Evolutionary conservation across 352 stramenopile genomes (phyloP), one percentile per base, ranked within the genome.

Genomic region (Globisporangium acanthophoron): DNA sequence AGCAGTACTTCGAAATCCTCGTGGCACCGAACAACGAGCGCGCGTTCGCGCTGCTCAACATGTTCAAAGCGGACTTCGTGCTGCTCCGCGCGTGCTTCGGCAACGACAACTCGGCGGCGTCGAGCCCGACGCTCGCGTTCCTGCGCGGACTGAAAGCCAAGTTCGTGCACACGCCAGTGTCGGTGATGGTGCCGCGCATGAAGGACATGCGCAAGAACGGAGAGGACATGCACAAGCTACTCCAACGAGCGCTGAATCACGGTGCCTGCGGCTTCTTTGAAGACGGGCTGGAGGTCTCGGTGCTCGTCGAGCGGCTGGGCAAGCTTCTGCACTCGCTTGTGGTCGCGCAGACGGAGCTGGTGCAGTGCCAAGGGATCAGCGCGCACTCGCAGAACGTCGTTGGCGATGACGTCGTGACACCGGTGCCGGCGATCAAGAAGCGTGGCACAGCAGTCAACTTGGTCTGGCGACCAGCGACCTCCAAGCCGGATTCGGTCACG

Each of bases 1-100:
- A 91, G 52, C 67, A 77, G 13, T 67, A 70, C 50, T 89, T 89
- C 52, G 78, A 91, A 52, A 76, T 88, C 21, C 70, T 91, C 43
- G 76, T 91, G 6, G 75, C 78, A 0, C 66, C 76, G 7, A 83
- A 68, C 31, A 89, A 86, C 41, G 75, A 89, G 41, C 76, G 78
- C 16, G 80, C 78, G 0, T 74, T 89, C 20, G 64, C 73, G 15
- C 57, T 91, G 33, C 57, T 91, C 20, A 58, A 45, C 3, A 84
- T 91, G 69, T 88, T 91, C 61, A 70, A 76, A 16, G 66, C 86
- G 4, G 78, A 89, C 52, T 77, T 91, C 29, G 58, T 88, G 37
- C 43, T 91, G 20, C 59, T 87, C 8, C 71, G 70, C 29, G 60
- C 81, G 20, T 66, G 72, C 13, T 67, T 85, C 13, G 76, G 78